Base-by-base conservation (phyloP, 2,329 filamentous ascomycete species). In the Exophiala lecanii-corni region DNA sequence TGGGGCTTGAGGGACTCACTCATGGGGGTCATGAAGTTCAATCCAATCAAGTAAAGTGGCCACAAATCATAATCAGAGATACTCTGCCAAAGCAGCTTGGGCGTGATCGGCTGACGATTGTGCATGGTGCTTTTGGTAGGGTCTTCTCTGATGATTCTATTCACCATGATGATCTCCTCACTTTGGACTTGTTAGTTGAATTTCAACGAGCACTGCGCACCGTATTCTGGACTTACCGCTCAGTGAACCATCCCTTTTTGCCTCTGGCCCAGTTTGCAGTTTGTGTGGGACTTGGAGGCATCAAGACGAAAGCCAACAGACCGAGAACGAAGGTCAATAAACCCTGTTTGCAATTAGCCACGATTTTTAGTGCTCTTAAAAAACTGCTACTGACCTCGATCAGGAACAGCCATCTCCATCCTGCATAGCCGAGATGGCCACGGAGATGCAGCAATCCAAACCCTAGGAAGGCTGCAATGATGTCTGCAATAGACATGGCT, bases 131-230 rank as follows among this genome's bases (percentile, higher is more conserved):
- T 59, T 33, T 59, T 60, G 15, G 43, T 53, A 0, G 65, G 66
- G 35, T 67, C 69, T 37, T 72, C 68, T n/a, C 68, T 62, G 4
- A 72, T 63, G 9, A 77, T 65, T 1, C 78, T 67, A 52, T 81
- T 82, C 16, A 82, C 76, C 45, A 82, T 71, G 51, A 82, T 82
- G 37, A 67, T 66, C 53, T 82, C 76, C 45, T 82, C 79, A 2
- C 70, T 69, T 5, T 9, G 2, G 10, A 13, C 16, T 33, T 7
- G 30, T 20, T 5, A 37, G 35, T 3, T 12, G 3, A 37, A 18
- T 20, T 20, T 15, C 16, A 37, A 21, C 17, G 13, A 13, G 23
- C 2, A 23, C 15, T 12, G 10, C 13, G n/a, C n/a, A n/a, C n/a
- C n/a, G n/a, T n/a, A n/a, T n/a, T n/a, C n/a, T n/a, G n/a, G n/a